These are phyloP conservation scores for Mycena belliarum DNA, from an alignment of 768 basidiomycete species.

Conservation along the genomic window DNA sequence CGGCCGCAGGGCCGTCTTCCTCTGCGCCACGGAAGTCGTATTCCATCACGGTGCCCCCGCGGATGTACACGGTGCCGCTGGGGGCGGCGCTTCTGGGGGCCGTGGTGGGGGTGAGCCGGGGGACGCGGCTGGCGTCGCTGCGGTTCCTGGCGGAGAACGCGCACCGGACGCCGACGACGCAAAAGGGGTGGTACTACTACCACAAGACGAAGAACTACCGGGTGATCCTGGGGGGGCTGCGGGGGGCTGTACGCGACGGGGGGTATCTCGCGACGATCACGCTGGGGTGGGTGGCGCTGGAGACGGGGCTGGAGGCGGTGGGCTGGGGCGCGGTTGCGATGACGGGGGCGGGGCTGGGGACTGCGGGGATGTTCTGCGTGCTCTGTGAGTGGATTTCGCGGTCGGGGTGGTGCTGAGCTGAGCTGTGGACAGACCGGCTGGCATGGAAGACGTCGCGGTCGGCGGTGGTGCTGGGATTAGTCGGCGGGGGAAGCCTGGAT, in stretches of 20 bases:
- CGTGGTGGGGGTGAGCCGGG: constrained; percentile 73
- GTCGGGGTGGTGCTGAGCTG: not conserved
- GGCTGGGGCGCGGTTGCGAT: constrained; percentile 46
- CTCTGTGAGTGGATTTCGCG: constrained; percentile 46
- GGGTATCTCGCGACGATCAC: constrained; percentile 44
- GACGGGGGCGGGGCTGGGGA: constrained; percentile 66
- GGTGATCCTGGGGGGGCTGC: constrained; percentile 71
- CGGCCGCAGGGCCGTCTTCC: too few relatives aligned
- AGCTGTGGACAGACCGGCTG: constrained; percentile 52
- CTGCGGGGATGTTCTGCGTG: constrained; percentile 56
- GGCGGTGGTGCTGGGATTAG: constrained; percentile 53
- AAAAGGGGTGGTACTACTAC: constrained; percentile 94
- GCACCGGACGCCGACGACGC: constrained; percentile 80
- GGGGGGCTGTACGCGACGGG: constrained; percentile 62
- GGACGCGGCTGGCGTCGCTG: constrained; percentile 67
- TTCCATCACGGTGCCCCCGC: constrained; percentile 48
- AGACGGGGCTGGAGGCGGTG: constrained; percentile 38
- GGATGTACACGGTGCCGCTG: constrained; percentile 62
- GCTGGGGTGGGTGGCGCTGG: constrained; percentile 44
- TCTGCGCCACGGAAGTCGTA: too few relatives aligned
- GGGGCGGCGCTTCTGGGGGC: constrained; percentile 62
- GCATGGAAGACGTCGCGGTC: constrained; percentile 50
- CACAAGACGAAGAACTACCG: constrained; percentile 95
- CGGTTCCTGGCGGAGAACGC: constrained; percentile 92
- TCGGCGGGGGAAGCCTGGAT: constrained; percentile 57